A percentile compares a stretch with the other conserved stretches of the same genome.
These are phyloP conservation scores for Coemansia reversa DNA, from an alignment of 192 early-diverging fungal species.

Conservation along the genomic window DNA sequence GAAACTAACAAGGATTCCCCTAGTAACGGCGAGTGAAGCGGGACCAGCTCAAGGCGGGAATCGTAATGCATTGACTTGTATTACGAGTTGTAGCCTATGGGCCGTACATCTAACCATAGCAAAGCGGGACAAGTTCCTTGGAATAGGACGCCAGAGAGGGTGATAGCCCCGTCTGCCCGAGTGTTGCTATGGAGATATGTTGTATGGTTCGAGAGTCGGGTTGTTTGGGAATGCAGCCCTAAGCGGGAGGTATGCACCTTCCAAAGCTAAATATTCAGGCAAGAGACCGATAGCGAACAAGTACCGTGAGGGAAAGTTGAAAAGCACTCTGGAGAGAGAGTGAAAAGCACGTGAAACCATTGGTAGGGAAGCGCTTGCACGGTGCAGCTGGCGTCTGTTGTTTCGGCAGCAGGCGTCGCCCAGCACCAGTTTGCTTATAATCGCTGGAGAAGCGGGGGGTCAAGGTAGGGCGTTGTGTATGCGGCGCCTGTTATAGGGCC, in stretches of 20 bases:
- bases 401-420: background rate
- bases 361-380: slow-evolving; percentile 67
- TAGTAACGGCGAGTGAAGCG: slow-evolving; percentile 77
- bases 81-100: slow-evolving; percentile 64
- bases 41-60: slow-evolving; percentile 72
- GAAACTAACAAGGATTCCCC: slow-evolving; percentile 78
- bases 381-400: background rate
- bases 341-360: slow-evolving; percentile 84
- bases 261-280: slow-evolving; percentile 78
- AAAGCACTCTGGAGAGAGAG: slow-evolving; percentile 83
- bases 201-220: slow-evolving; percentile 59
- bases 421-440: slow-evolving; percentile 54
- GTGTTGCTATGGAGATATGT: slow-evolving; percentile 7
- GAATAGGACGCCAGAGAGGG: slow-evolving; percentile 71
- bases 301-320: slow-evolving; percentile 87
- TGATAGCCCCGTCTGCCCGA: slow-evolving; percentile 67
- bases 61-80: slow-evolving; percentile 8
- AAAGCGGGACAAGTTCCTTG: slow-evolving; percentile 60
- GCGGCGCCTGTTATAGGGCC: slow-evolving; percentile 60
- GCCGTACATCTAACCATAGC: slow-evolving; percentile 44
- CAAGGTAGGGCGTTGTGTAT: slow-evolving; percentile 52
- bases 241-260: slow-evolving; percentile 78
- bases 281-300: slow-evolving; percentile 87
- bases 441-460: slow-evolving; percentile 49
- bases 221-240: slow-evolving; percentile 74